Evolutionary conservation across 176 grass and related monocot genomes (phyloP).

Genomic region (Rhynchospora pubera): DNA sequence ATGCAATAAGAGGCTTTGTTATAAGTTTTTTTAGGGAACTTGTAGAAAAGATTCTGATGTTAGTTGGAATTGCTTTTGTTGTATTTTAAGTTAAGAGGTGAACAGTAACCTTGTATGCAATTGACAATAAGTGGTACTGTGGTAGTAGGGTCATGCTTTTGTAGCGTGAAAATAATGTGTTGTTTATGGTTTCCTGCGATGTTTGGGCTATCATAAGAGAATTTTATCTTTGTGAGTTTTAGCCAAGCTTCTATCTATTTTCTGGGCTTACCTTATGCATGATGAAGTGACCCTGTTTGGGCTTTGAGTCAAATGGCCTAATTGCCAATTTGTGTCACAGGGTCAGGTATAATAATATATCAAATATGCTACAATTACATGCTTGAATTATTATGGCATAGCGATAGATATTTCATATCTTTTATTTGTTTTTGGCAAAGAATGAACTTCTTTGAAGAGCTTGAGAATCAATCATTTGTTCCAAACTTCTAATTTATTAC

Average conservation of each 20-base stretch:
- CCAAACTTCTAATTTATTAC: background rate
- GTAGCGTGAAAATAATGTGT: background rate
- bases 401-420: background rate
- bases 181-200: background rate
- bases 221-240: background rate
- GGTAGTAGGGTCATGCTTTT: background rate
- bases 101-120: background rate
- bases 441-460: background rate
- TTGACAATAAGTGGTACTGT: background rate
- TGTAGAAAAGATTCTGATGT: background rate
- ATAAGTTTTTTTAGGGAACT: background rate
- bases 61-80: background rate
- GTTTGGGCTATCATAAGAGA: background rate
- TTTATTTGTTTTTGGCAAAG: background rate
- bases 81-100: background rate
- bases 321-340: background rate
- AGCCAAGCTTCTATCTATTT: background rate
- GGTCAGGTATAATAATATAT: background rate
- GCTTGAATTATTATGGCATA: background rate
- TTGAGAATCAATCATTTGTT: background rate
- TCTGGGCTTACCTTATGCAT: background rate
- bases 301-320: background rate
- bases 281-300: background rate
- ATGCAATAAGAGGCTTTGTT: slow-evolving; percentile 6
- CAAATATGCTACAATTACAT: background rate